Conservation (phyloP, 305 asterid species). For the Solanum hybrid region DNA sequence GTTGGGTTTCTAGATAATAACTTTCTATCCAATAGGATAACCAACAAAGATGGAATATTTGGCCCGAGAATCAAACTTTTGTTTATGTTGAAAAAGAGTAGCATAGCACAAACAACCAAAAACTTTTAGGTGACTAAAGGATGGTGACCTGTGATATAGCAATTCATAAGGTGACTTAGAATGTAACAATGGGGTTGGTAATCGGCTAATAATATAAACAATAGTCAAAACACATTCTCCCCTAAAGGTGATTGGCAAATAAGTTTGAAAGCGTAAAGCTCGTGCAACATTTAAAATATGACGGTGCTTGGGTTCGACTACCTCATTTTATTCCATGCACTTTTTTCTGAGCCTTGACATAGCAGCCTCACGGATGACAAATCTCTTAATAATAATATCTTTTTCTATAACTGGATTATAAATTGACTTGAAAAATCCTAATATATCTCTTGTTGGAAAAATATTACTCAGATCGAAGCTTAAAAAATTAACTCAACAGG, state of each 20-base stretch:
- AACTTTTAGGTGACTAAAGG: neutral
- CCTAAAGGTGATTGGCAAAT: neutral
- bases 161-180: neutral
- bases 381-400: constrained; percentile 10
- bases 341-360: neutral
- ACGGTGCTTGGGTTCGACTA: neutral
- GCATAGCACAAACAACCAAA: neutral
- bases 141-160: neutral
- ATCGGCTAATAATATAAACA: neutral
- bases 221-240: no score
- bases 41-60: no score
- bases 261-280: neutral
- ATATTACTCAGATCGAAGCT: neutral
- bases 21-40: no score
- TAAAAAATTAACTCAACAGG: neutral
- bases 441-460: neutral
- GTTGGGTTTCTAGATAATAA: no score
- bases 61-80: no score
- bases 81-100: no score
- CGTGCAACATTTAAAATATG: neutral
- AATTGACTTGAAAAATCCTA: neutral
- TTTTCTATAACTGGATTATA: neutral
- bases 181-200: neutral
- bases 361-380: neutral
- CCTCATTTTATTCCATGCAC: neutral